Evolutionary conservation across 306 rosid genomes (phyloP), one percentile per base, ranked within the genome.

Genomic region (Lithocarpus polystachyus): DNA sequence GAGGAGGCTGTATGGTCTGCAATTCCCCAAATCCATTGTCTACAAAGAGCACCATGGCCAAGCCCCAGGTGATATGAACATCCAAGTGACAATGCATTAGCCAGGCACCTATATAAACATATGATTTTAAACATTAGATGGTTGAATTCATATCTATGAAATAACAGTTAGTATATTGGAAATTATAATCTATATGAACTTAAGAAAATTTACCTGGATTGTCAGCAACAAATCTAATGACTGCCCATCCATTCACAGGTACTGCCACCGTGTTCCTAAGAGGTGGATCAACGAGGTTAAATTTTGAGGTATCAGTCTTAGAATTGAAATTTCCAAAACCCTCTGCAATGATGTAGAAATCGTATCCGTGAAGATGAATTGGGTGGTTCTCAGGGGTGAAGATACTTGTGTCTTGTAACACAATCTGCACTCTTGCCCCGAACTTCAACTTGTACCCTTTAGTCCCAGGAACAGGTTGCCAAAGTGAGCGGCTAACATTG

Each of bases 81-180:
- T 95, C 99, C 87, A 95, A 89, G 87, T 95, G 99, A 87, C 98
- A 95, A 54, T 93, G 99, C 97, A 93, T 59, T 59, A 93, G 1
- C 99, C 99, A 95, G 4, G 88, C 98, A 83, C 99, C 98, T 95
- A 56, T 82, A 54, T 79, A 77, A 40, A 68, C 20, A 23, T 54
- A 37, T 37, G 26, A 37, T 51, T 68, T 20, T 40, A 37, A 12
- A 57, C 14, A 40, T 80, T 26, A 59, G 78, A 77, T 28, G 51
- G n/a, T 31, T 59, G 24, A 64, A 51, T 67, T 70, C 4, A 28
- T 24, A 22, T 7, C 8, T 28, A 13, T 31, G 43, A 17, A 18
- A 79, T 1, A 23, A 35, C 5, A 4, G 22, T 18, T 3, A 43
- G 14, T 31, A 73, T 73, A 52, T 29, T 60, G 5, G 23, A 51